Percentiles rank a stretch among this genome's conserved stretches.
These are phyloP conservation scores for Beta lomatogona DNA, from an alignment of 179 eudicot genomes.

Conservation along the genomic window DNA sequence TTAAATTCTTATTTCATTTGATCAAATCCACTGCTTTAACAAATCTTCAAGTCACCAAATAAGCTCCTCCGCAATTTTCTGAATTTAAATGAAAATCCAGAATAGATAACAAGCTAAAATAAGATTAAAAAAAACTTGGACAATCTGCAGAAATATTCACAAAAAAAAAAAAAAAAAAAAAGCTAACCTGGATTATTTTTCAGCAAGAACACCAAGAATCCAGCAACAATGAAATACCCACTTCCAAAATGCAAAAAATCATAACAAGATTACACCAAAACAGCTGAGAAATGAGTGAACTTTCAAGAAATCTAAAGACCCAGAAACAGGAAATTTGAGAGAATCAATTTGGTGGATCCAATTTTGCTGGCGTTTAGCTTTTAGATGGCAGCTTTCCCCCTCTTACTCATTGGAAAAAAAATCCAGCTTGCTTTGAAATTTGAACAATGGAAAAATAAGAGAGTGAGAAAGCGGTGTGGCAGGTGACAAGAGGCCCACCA, in stretches of 20 bases:
- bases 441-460: neutral
- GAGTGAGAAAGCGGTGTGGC: constrained; percentile 19
- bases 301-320: neutral
- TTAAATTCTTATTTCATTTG: neutral
- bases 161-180: neutral
- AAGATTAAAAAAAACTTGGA: neutral
- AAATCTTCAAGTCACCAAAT: too few relatives aligned
- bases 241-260: neutral
- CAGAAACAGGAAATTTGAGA: neutral
- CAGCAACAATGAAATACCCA: neutral
- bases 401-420: neutral
- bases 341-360: constrained; percentile 28
- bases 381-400: neutral
- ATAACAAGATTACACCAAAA: neutral
- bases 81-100: neutral
- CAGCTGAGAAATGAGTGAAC: neutral
- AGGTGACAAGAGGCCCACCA: constrained; percentile 37
- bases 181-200: neutral
- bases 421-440: constrained; percentile 21
- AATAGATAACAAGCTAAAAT: neutral
- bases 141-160: neutral
- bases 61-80: neutral
- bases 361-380: neutral
- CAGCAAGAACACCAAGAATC: neutral
- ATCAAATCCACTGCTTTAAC: neutral